Base-by-base conservation (phyloP, 345 rosid species). In the Alliaria petiolata region DNA sequence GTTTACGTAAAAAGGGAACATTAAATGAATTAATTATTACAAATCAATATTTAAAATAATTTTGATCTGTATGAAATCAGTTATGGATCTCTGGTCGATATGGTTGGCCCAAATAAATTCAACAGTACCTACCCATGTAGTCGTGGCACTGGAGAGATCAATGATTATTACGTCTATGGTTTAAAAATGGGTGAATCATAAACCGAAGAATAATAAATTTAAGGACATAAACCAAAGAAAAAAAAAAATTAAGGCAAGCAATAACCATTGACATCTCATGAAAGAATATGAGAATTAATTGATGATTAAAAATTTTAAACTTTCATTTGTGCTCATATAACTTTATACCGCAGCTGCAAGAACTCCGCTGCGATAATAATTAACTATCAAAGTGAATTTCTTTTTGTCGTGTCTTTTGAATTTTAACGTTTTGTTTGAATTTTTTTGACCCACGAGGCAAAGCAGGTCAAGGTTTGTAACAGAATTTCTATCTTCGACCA, bases 41-140 rank as follows among this genome's bases (percentile, higher is more conserved):
- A 45, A 35, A 22, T n/a, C 59, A 31, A 66, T 43, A 1, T 71
- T 30, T 62, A 22, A 61, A 46, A 62, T 31, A 61, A 61, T 40
- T 20, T 16, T 51, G 8, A 40, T 52, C 1, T 39, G 8, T 17
- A 44, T 4, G 38, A 44, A 44, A 34, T 44, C 39, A 53, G 63
- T 63, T 53, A 54, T 43, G 56, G 36, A 33, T 67, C 51, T 33
- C 71, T 60, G 67, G 40, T 67, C 66, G 17, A 52, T 67, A 51
- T 74, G 62, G 78, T 74, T 74, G 78, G 72, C 39, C 26, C 67
- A 74, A 58, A 45, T 67, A 67, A 74, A 74, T 74, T 74, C 7
- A 58, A 22, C 34, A 46, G 35, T 58, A 74, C 72, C 72, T 58
- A 74, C 72, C 16, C 35, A 47, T 39, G 66, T 36, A 47, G 39